Base-by-base conservation (phyloP, 2,329 filamentous ascomycete species). In the Chaetomiaceae sp. region DNA sequence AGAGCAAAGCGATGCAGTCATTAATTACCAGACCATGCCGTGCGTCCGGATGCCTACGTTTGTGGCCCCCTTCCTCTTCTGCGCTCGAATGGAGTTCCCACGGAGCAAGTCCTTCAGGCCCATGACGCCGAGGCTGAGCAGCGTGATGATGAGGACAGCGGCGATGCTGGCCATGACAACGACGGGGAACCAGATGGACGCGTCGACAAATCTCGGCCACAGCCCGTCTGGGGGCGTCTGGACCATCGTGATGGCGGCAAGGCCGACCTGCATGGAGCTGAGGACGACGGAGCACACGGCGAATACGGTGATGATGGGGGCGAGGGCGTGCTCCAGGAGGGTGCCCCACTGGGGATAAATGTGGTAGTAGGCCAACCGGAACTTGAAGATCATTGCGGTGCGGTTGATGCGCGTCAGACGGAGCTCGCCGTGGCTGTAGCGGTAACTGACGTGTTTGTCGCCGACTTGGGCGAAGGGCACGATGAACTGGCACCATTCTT, bases 351-450 rank as follows among this genome's bases (percentile, higher is more conserved):
- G 62, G 14, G 60, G 58, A 27, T 57, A 53, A 30, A 63, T 58
- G 30, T 64, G 61, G 48, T 60, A 62, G 40, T 64, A 65, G n/a
- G 62, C 60, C 42, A 64, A 46, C 2, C 49, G 46, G 14, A 43
- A 18, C 33, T 21, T 45, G 36, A 60, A 56, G 1, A 65, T 18
- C 25, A 5, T 9, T 20, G 62, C 52, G 3, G 58, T 58, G 40
- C 55, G 54, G 53, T 71, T 70, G 48, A 71, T 61, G 9, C 68
- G 61, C 4, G 61, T 64, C 13, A 73, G 63, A 2, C 68, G 67
- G n/a, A 74, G 61, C 57, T 73, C 69, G 36, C 70, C 71, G 49
- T 67, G 71, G 20, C 58, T 29, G 55, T 67, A 73, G 1, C 71
- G 66, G 3, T 43, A 47, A 20, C 58, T 62, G 6, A 70, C 65